These are phyloP conservation scores for Leccinum fallax DNA, from an alignment of 1,284 basidiomycete species.

Conservation along the genomic window DNA sequence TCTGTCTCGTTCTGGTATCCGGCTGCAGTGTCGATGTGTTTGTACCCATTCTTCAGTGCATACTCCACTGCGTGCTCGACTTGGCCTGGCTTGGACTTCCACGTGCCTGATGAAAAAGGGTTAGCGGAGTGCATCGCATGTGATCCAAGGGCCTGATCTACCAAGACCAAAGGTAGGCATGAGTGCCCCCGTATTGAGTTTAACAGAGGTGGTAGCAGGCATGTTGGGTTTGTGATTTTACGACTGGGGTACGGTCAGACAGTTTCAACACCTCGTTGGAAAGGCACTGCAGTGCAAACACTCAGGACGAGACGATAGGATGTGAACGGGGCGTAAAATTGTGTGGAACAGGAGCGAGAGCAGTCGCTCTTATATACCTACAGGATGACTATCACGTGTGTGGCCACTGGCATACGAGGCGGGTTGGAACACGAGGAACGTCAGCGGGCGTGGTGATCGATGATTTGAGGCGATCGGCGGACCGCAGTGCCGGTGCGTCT, in stretches of 20 bases:
- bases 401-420: no score
- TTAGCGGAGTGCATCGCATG: background rate
- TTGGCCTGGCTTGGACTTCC: constrained; percentile 69
- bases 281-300: no score
- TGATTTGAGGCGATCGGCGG: no score
- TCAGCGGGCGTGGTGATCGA: no score
- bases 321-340: no score
- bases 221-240: constrained; percentile 33
- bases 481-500: no score
- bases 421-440: no score
- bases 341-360: no score
- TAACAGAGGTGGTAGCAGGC: constrained; percentile 51
- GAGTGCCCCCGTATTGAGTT: constrained; percentile 71
- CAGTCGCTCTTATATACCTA: no score
- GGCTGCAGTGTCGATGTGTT: constrained; percentile 66
- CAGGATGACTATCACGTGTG: no score
- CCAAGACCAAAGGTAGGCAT: constrained; percentile 82
- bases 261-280: background rate
- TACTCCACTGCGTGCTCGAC: constrained; percentile 71
- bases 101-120: constrained; percentile 58
- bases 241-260: background rate
- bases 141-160: constrained; percentile 25
- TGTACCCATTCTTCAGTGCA: constrained; percentile 76
- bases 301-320: no score
- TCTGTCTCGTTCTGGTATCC: constrained; percentile 62